Evolutionary conservation across 495 filamentous ascomycete genomes (phyloP).

Genomic region (Aspergillus ostianus): DNA sequence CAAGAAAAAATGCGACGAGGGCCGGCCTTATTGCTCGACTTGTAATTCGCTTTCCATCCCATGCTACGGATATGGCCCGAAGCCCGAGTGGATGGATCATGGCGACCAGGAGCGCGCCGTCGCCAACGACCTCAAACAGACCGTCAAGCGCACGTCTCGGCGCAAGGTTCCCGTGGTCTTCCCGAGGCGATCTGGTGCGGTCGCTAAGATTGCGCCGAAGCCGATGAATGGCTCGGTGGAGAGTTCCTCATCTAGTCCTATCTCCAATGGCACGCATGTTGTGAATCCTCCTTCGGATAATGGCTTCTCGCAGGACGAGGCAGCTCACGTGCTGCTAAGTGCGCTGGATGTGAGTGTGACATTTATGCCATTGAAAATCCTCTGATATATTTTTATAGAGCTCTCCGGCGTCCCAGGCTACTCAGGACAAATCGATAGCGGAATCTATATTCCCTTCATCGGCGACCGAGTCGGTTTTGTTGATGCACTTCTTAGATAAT

Average conservation of each 20-base stretch:
- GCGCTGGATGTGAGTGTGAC: neutral
- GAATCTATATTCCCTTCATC: neutral
- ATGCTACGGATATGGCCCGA: neutral
- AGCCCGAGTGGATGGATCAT: constrained; percentile 10
- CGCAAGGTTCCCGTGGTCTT: neutral
- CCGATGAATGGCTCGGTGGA: neutral
- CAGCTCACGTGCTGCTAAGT: neutral
- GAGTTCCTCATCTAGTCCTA: neutral
- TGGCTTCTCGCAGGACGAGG: neutral
- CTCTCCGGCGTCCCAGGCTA: neutral
- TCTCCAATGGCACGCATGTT: no score
- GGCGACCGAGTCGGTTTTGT: neutral
- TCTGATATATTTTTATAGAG: neutral
- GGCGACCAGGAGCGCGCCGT: constrained; percentile 6
- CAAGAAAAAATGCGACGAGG: constrained; percentile 9
- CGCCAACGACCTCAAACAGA: neutral
- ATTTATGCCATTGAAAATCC: neutral
- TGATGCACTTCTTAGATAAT: constrained; percentile 8
- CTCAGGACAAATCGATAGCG: neutral
- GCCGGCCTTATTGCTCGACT: neutral
- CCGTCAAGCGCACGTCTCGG: constrained; percentile 3
- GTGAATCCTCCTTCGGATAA: neutral
- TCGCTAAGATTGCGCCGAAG: neutral
- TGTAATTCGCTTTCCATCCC: constrained; percentile 2
- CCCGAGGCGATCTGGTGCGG: neutral